These are phyloP conservation scores for Mesembryanthemum crystallinum DNA, from an alignment of 148 eudicot genomes.

Conservation along the genomic window DNA sequence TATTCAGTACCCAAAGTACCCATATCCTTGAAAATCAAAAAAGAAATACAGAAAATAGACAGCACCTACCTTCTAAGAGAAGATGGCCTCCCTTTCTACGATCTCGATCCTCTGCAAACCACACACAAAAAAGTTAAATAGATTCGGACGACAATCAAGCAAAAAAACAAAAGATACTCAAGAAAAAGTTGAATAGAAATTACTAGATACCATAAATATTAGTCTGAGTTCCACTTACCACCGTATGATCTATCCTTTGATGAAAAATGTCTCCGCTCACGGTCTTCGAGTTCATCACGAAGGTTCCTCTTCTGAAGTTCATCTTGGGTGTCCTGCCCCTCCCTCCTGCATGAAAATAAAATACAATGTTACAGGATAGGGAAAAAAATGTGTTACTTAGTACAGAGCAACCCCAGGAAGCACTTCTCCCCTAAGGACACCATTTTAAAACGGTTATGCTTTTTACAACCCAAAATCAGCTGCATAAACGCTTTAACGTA, in stretches of 20 bases:
- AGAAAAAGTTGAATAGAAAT: not conserved
- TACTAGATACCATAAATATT: not conserved
- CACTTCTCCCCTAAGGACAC: too few species aligned
- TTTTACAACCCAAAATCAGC: not conserved
- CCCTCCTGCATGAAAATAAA: constrained; percentile 45
- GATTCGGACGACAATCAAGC: not conserved
- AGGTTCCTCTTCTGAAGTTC: constrained; percentile 81
- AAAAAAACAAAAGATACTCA: not conserved
- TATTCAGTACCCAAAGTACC: not conserved
- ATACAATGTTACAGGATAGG: constrained; percentile 2
- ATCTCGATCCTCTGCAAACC: constrained; percentile 77
- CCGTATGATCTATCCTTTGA: constrained; percentile 58
- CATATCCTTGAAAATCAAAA: not conserved
- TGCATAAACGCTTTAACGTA: not conserved
- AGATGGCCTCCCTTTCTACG: constrained; percentile 74
- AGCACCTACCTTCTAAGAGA: constrained; percentile 72
- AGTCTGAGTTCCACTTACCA: constrained; percentile 25
- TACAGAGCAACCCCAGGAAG: too few species aligned
- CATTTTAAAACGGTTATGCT: too few species aligned
- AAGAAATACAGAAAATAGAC: not conserved
- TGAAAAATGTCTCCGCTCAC: constrained; percentile 87
- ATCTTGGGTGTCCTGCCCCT: constrained; percentile 86
- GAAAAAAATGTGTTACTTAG: too few species aligned
- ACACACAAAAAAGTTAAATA: constrained; percentile 13
- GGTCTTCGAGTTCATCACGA: constrained; percentile 79